These are phyloP conservation scores for Pascua guehoae DNA, from an alignment of 1,284 basidiomycete genomes.

Conservation along the genomic window DNA sequence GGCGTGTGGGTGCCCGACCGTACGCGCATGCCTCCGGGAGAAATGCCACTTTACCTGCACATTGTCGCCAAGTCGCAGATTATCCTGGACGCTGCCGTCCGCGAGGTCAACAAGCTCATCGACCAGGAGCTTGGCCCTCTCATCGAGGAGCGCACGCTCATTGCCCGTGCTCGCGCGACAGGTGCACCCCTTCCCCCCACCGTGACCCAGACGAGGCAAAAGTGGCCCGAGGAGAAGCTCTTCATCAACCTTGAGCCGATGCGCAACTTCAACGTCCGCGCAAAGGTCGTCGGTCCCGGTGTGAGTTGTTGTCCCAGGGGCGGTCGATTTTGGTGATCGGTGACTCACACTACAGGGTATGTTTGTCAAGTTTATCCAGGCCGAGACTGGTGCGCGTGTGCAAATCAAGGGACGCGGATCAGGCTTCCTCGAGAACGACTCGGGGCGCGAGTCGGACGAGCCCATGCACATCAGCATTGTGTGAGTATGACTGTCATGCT, in stretches of 20 bases:
- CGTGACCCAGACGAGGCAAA: constrained; percentile 55
- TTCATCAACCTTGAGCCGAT: constrained; percentile 82
- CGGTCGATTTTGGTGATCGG: not conserved
- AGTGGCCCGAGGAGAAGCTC: constrained; percentile 95
- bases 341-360: constrained; percentile 60
- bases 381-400: constrained; percentile 92
- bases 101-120: constrained; percentile 81
- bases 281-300: constrained; percentile 92
- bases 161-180: constrained; percentile 46
- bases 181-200: constrained; percentile 34
- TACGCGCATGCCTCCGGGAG: constrained; percentile 79
- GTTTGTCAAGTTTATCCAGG: constrained; percentile 98
- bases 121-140: constrained; percentile 79
- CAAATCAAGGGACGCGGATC: constrained; percentile 96
- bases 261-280: constrained; percentile 94
- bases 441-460: constrained; percentile 82
- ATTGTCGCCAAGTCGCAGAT: constrained; percentile 80
- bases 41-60: constrained; percentile 92
- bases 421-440: constrained; percentile 92
- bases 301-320: constrained; percentile 53
- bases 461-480: constrained; percentile 93
- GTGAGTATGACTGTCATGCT: constrained; percentile 49
- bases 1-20: constrained; percentile 93
- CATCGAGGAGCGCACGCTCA: constrained; percentile 69
- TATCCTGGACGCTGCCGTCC: constrained; percentile 72